Conservation (phyloP, 176 grass and related monocot species). For the Pontederia paniculata region DNA sequence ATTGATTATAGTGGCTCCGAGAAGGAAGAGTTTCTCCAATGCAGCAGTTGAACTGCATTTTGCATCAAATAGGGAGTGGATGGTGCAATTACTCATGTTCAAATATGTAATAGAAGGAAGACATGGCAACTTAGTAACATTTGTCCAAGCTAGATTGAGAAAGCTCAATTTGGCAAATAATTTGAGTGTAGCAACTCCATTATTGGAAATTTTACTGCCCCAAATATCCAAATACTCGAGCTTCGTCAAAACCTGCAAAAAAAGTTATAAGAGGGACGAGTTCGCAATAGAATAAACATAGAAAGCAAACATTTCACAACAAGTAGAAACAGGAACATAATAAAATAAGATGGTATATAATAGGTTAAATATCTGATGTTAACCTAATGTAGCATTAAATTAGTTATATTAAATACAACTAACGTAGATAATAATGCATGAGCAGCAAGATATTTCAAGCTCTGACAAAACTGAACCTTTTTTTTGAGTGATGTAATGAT, state of each 20-base stretch:
- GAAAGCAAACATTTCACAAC: not conserved
- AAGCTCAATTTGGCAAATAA: constrained; percentile 51
- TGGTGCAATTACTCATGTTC: constrained; percentile 78
- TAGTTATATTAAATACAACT: too few species aligned
- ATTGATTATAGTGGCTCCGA: constrained; percentile 37
- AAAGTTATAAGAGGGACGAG: not conserved
- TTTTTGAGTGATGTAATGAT: not conserved
- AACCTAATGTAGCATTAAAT: too few species aligned
- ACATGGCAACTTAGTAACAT: constrained; percentile 37
- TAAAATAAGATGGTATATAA: too few species aligned
- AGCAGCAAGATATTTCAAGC: too few species aligned
- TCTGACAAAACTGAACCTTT: not conserved
- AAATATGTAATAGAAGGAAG: constrained; percentile 38
- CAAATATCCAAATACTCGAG: constrained; percentile 85
- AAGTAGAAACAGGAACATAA: too few species aligned
- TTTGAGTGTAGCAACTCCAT: constrained; percentile 44
- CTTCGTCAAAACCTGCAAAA: constrained; percentile 53
- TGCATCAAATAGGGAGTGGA: constrained; percentile 46
- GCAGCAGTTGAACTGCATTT: constrained; percentile 26
- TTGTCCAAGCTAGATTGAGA: constrained; percentile 73
- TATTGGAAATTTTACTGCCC: constrained; percentile 58
- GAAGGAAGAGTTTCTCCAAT: constrained; percentile 33
- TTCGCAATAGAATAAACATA: not conserved
- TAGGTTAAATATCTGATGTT: too few species aligned
- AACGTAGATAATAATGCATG: too few species aligned